Evolutionary conservation across 2,329 filamentous ascomycete species (phyloP).

Genomic region (Pseudocercospora ulei): DNA sequence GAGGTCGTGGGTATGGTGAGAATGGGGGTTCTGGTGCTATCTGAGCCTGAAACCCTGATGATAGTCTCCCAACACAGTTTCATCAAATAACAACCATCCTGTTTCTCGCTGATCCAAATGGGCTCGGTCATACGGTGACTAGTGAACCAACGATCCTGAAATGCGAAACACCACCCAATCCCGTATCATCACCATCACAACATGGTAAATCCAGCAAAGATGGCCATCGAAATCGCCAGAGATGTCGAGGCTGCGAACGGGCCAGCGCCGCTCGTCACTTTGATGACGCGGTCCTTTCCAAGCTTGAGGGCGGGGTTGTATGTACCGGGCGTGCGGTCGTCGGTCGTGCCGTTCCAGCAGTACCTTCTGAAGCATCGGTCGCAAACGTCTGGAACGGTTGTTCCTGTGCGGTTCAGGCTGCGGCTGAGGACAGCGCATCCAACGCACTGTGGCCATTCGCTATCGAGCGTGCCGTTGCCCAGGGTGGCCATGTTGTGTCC

Average conservation of each 20-base stretch:
- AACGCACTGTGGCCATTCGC: slow-evolving; percentile 70
- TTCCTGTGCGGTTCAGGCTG: slow-evolving; percentile 61
- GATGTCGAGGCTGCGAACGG: slow-evolving; percentile 5
- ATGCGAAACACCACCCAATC: too few relatives aligned
- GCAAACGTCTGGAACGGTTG: slow-evolving; percentile 61
- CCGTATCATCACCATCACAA: background rate
- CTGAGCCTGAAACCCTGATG: too few relatives aligned
- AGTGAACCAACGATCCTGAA: slow-evolving; percentile 4
- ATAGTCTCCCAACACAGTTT: too few relatives aligned
- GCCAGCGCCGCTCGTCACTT: slow-evolving; percentile 16
- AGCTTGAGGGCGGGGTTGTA: slow-evolving; percentile 30
- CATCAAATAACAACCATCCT: too few relatives aligned
- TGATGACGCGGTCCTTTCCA: slow-evolving; percentile 9
- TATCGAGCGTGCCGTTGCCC: slow-evolving; percentile 66
- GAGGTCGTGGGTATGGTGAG: too few relatives aligned
- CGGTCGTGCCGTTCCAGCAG: slow-evolving; percentile 81
- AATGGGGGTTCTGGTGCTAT: too few relatives aligned
- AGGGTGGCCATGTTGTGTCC: slow-evolving; percentile 75
- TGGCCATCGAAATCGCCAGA: slow-evolving; percentile 6
- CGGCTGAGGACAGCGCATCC: slow-evolving; percentile 77
- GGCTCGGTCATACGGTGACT: slow-evolving; percentile 1
- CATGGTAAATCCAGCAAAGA: slow-evolving; percentile 2
- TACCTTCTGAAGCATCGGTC: slow-evolving; percentile 65
- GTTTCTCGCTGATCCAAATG: slow-evolving; percentile 2
- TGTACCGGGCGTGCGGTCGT: slow-evolving; percentile 26